Percentiles rank a stretch among this genome's conserved stretches.
These are phyloP conservation scores for Nigrograna mackinnonii DNA, from an alignment of 2,329 filamentous ascomycete species.

Conservation along the genomic window DNA sequence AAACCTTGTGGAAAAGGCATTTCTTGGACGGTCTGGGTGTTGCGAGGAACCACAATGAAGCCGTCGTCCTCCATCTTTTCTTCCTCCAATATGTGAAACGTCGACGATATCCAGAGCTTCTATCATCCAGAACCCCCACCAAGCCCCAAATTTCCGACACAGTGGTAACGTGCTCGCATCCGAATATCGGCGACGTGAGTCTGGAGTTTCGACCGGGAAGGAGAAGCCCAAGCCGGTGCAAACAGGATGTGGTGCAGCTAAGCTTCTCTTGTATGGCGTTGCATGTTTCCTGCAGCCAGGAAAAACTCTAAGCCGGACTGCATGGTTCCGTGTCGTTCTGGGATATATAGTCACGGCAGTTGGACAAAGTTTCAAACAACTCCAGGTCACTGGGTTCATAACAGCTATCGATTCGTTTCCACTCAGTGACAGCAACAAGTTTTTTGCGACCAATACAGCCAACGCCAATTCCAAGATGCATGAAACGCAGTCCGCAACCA, in stretches of 20 bases:
- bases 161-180: neutral
- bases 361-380: conserved; percentile 4
- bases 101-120: neutral
- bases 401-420: neutral
- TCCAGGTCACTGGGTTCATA: conserved; percentile 2
- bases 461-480: conserved; percentile 8
- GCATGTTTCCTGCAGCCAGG: conserved; percentile 10
- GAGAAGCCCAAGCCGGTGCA: too few species aligned
- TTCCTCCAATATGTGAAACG: conserved; percentile 2
- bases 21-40: conserved; percentile 1
- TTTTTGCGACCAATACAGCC: conserved; percentile 1
- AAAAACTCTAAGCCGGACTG: conserved; percentile 11
- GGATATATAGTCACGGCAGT: conserved; percentile 14
- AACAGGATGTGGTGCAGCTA: too few species aligned
- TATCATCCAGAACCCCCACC: neutral
- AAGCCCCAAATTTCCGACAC: neutral
- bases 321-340: conserved; percentile 9
- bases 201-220: neutral
- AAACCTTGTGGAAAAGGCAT: too few species aligned
- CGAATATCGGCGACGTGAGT: neutral
- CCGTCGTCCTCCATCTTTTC: conserved; percentile 14
- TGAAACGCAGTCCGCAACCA: conserved; percentile 2
- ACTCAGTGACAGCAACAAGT: neutral
- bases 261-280: conserved; percentile 1
- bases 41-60: conserved; percentile 10